phyloP scores from a whole-genome alignment of 139 green algal species.

The Axilococcus clingmanii region DNA sequence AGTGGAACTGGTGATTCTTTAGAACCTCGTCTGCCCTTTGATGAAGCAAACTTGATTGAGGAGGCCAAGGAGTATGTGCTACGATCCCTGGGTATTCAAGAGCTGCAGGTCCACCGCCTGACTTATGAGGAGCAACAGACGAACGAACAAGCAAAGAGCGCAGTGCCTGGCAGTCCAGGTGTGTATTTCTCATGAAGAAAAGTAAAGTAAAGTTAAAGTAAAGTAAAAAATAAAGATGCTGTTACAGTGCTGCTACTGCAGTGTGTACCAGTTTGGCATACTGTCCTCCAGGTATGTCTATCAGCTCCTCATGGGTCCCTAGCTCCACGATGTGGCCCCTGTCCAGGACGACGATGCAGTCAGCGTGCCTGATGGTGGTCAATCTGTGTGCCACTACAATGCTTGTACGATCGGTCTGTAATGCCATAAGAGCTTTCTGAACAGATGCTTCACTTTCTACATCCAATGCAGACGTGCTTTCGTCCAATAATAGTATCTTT shows the following conservation, averaged over 20 bases:
- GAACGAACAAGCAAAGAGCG: neutral
- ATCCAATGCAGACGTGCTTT: constrained; percentile 53
- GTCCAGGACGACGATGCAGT: constrained; percentile 76
- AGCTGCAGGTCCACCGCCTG: constrained; percentile 4
- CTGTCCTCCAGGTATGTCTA: constrained; percentile 15
- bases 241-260: too few relatives aligned
- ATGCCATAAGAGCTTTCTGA: constrained; percentile 38
- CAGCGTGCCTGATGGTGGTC: constrained; percentile 65
- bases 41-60: constrained; percentile 59
- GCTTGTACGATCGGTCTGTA: constrained; percentile 67
- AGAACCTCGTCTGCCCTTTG: constrained; percentile 54
- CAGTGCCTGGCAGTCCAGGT: constrained; percentile 1
- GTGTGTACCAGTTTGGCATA: constrained; percentile 27
- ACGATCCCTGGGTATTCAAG: constrained; percentile 7
- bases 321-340: constrained; percentile 48
- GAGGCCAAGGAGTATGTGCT: constrained; percentile 67
- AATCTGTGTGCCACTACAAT: constrained; percentile 83
- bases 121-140: constrained; percentile 18
- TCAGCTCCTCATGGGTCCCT: constrained; percentile 39
- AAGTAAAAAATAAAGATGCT: too few relatives aligned
- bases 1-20: constrained; percentile 19
- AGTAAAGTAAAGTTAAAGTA: too few relatives aligned
- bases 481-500: constrained; percentile 50
- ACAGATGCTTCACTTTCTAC: constrained; percentile 38
- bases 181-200: too few relatives aligned